Base-by-base conservation (phyloP, 176 grass and related monocot genomes). In the Avena atlantica region DNA sequence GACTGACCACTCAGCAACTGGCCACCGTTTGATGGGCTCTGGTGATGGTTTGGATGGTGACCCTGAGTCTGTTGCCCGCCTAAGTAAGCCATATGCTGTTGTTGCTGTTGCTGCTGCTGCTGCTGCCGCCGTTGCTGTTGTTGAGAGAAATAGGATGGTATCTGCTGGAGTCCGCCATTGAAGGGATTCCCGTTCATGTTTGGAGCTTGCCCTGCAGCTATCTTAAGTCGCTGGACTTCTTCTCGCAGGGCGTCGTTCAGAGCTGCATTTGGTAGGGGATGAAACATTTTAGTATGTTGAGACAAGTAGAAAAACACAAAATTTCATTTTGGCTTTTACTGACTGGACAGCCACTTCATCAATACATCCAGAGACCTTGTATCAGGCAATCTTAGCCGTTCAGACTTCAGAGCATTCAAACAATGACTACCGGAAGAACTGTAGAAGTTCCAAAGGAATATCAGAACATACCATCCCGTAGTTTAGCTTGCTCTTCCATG, bases 401-500 rank as follows among this genome's bases (percentile, higher is more conserved):
- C 68, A 84, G 47, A 79, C 24, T 84, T 31, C 60, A 84, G 20
- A 81, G 48, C 31, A 81, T 47, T 29, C 42, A 59, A 79, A 78
- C 19, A 52, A 69, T 76, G 62, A 23, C 50, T 81, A 31, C 50
- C 1, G 10, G 48, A 71, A 79, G 19, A 80, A 15, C 55, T 45
- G 36, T 63, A 36, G 36, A 78, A 66, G 3, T 66, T 80, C 16
- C 5, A 53, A 65, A 74, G 69, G 17, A 83, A 89, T 53, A 59
- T 53, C 36, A 88, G 49, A 57, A 34, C 74, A 77, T 99, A 97
- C 97, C 97, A 36, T 99, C 97, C 29, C 91, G 89, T 44, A 99
- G 89, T 90, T 99, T 93, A 83, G 97, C 94, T 88, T 99, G 97
- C 76, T 99, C 92, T 86, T 97, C 97, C 94, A 97, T 99, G 51